These are phyloP conservation scores for Tieghemostelium lacteum DNA, from an alignment of 78 protist species.

Conservation along the genomic window DNA sequence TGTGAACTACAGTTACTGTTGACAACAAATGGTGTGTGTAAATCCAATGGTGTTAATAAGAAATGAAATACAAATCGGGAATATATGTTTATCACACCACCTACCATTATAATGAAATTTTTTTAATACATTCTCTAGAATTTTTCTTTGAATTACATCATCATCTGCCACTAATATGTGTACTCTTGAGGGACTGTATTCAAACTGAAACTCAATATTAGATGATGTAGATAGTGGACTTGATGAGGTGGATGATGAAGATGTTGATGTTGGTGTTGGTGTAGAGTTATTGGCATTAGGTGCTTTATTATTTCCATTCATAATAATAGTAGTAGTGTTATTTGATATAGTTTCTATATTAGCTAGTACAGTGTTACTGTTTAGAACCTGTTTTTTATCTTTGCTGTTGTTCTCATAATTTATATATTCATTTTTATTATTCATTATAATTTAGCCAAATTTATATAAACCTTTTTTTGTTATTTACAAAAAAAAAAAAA, in stretches of 20 bases:
- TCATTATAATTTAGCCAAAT: too few relatives aligned
- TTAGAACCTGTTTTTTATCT: too few relatives aligned
- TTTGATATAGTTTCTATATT: too few relatives aligned
- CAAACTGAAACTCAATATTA: not conserved
- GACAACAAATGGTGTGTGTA: too few relatives aligned
- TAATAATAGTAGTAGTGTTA: too few relatives aligned
- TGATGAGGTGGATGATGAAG: not conserved
- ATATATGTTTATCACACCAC: not conserved
- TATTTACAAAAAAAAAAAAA: too few relatives aligned
- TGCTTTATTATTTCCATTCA: too few relatives aligned
- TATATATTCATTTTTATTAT: too few relatives aligned
- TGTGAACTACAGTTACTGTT: conserved; percentile 41
- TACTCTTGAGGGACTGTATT: conserved; percentile 28
- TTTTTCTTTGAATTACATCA: conserved; percentile 40
- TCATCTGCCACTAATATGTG: conserved; percentile 33
- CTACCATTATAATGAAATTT: conserved; percentile 43
- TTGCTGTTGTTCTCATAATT: too few relatives aligned
- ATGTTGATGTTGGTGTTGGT: not conserved
- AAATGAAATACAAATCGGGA: not conserved
- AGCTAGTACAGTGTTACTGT: too few relatives aligned
- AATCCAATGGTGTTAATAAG: not conserved
- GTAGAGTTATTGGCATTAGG: too few relatives aligned
- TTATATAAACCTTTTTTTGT: too few relatives aligned
- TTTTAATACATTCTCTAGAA: conserved; percentile 27
- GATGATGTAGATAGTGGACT: not conserved